phyloP scores from a whole-genome alignment of 106 monocot genomes.

The Phalaenopsis aphrodite region DNA sequence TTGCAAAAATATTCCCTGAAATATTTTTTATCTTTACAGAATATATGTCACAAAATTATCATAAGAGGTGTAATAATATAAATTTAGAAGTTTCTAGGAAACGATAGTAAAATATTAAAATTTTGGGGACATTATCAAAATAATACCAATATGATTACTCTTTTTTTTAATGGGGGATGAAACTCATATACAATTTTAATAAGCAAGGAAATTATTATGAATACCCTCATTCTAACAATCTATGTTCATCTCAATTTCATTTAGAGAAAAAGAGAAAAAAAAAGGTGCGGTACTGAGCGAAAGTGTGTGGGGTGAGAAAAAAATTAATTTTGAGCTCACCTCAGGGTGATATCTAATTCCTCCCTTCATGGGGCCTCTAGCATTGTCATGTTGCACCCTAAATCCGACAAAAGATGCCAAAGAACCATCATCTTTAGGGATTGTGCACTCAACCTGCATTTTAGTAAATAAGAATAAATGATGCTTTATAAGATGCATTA shows the following conservation, averaged over 20 bases:
- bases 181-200: not conserved
- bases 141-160: not conserved
- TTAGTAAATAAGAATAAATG: not conserved
- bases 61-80: no score
- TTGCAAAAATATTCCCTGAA: no score
- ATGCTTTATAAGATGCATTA: not conserved
- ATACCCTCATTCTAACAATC: not conserved
- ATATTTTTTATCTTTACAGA: no score
- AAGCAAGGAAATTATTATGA: not conserved
- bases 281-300: not conserved
- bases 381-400: conserved; percentile 87
- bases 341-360: conserved; percentile 86
- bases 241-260: not conserved
- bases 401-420: conserved; percentile 84
- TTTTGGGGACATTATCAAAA: not conserved
- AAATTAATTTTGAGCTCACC: conserved; percentile 28
- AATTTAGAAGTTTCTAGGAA: no score
- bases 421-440: conserved; percentile 79
- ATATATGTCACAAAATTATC: no score
- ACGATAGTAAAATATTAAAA: no score
- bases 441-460: conserved; percentile 78
- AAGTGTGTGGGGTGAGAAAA: not conserved
- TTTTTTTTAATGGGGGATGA: not conserved
- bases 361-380: conserved; percentile 87
- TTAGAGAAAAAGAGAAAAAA: not conserved